Conservation (phyloP, 2,329 filamentous ascomycete species). For the Sarocladium strictum region DNA sequence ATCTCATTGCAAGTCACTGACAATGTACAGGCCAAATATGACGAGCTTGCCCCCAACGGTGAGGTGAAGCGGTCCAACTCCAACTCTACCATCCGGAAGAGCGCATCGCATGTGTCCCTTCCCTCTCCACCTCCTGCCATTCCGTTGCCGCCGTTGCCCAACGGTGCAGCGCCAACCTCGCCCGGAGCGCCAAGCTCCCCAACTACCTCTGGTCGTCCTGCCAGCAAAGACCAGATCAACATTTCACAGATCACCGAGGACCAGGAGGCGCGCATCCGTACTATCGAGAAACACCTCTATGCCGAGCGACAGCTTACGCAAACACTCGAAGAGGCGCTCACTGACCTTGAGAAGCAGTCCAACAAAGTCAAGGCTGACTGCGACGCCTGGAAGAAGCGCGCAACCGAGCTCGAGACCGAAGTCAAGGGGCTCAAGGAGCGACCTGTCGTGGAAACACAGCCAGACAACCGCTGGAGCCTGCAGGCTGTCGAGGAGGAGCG, state of each 20-base stretch:
- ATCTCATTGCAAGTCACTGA: conserved; percentile 1
- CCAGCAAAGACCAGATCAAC: conserved; percentile 67
- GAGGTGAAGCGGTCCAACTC: conserved; percentile 55
- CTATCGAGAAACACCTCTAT: conserved; percentile 92
- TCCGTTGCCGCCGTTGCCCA: conserved; percentile 86
- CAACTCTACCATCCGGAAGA: conserved; percentile 74
- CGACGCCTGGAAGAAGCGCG: conserved; percentile 86
- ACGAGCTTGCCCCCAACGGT: conserved; percentile 37
- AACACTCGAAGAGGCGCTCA: conserved; percentile 90
- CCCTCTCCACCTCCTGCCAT: conserved; percentile 94
- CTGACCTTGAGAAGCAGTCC: conserved; percentile 84
- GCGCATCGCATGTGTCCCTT: conserved; percentile 71
- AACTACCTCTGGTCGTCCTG: conserved; percentile 59
- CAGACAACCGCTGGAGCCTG: conserved; percentile 61
- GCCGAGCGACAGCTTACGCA: conserved; percentile 95
- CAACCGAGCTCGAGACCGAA: conserved; percentile 66
- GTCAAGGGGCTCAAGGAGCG: conserved; percentile 57
- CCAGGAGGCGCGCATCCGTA: conserved; percentile 88
- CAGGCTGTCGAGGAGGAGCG: conserved; percentile 95
- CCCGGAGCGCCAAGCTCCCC: conserved; percentile 46
- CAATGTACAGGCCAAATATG: conserved; percentile 51
- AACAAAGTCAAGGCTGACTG: conserved; percentile 89
- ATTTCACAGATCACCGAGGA: conserved; percentile 83
- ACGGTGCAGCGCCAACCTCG: conserved; percentile 36
- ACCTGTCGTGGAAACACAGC: conserved; percentile 36